Evolutionary conservation across 495 filamentous ascomycete genomes (phyloP).

Genomic region (Trichodelitschia bisporula): DNA sequence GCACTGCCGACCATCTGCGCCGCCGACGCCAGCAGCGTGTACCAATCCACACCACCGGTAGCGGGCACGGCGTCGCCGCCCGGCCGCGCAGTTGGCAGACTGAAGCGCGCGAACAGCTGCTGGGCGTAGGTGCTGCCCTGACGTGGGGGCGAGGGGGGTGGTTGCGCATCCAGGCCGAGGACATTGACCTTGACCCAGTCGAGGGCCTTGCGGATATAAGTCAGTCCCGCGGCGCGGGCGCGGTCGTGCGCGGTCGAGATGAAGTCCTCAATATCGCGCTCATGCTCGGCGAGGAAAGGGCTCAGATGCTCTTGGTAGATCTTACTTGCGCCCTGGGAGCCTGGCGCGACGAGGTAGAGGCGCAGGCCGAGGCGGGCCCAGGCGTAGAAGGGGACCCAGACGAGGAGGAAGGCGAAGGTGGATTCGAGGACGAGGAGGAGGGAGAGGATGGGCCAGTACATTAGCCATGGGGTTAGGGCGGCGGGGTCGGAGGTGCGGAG

Average conservation of each 20-base stretch:
- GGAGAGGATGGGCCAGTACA: slow-evolving; percentile 93
- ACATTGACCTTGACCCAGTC: slow-evolving; percentile 50
- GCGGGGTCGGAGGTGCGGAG: slow-evolving; percentile 79
- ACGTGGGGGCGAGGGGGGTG: slow-evolving; percentile 26
- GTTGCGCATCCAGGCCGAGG: slow-evolving; percentile 25
- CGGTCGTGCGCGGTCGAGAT: slow-evolving; percentile 64
- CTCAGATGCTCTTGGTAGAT: slow-evolving; percentile 70
- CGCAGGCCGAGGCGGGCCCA: slow-evolving; percentile 73
- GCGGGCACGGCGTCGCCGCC: slow-evolving; percentile 20
- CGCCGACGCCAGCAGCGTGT: slow-evolving; percentile 50
- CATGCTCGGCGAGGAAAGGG: slow-evolving; percentile 72
- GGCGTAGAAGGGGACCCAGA: slow-evolving; percentile 85
- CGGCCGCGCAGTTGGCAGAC: slow-evolving; percentile 35
- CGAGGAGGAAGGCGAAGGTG: slow-evolving; percentile 63
- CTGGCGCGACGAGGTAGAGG: slow-evolving; percentile 90
- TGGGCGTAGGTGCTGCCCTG: slow-evolving; percentile 45
- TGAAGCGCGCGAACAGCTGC: slow-evolving; percentile 61
- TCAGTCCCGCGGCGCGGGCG: slow-evolving; percentile 49
- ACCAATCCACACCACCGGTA: slow-evolving; percentile 36
- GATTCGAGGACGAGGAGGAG: slow-evolving; percentile 63
- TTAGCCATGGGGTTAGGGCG: slow-evolving; percentile 91
- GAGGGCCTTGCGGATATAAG: slow-evolving; percentile 58
- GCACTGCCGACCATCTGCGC: too few relatives aligned
- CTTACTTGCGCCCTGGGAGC: slow-evolving; percentile 50
- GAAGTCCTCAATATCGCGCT: slow-evolving; percentile 70